Percentiles rank a stretch among this genome's conserved stretches.
phyloP scores from a whole-genome alignment of 2,329 filamentous ascomycete genomes.

The Mycosphaerella sp. region DNA sequence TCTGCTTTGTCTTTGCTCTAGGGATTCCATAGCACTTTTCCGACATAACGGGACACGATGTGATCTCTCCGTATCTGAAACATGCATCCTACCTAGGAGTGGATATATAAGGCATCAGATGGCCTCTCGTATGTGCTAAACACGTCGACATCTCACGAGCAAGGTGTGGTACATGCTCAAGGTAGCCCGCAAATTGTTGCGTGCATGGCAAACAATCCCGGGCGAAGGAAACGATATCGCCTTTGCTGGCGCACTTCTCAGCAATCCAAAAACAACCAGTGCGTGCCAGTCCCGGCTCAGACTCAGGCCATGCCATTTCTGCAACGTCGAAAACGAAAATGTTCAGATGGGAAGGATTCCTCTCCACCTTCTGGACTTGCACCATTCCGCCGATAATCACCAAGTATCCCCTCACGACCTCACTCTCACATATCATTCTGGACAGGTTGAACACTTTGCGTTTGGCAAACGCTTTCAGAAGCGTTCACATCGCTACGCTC shows the following conservation, averaged over 20 bases:
- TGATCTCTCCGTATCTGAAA: not conserved
- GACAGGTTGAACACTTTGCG: conserved; percentile 1
- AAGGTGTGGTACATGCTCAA: not conserved
- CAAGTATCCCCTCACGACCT: conserved; percentile 2
- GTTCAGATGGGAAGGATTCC: not conserved
- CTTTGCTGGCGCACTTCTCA: not conserved
- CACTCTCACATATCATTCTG: conserved; percentile 5
- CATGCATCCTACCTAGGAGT: not conserved
- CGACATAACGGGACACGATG: not conserved
- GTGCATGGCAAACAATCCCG: not conserved
- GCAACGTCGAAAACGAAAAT: not conserved
- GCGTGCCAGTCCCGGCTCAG: not conserved
- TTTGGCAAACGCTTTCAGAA: conserved; percentile 7
- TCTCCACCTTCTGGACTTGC: not conserved
- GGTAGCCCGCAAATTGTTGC: not conserved
- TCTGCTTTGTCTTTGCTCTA: not conserved
- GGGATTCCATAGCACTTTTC: not conserved
- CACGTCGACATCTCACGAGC: not conserved
- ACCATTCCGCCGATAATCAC: conserved; percentile 12
- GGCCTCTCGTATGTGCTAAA: not conserved
- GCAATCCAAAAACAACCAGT: not conserved
- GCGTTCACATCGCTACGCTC: conserved; percentile 8
- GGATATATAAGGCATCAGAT: not conserved
- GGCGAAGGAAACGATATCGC: not conserved
- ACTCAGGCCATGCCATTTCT: not conserved